A percentile compares a stretch with the other conserved stretches of the same genome.
Evolutionary conservation across 495 filamentous ascomycete genomes (phyloP).

Genomic region (Lasiosphaeriaceae sp.): DNA sequence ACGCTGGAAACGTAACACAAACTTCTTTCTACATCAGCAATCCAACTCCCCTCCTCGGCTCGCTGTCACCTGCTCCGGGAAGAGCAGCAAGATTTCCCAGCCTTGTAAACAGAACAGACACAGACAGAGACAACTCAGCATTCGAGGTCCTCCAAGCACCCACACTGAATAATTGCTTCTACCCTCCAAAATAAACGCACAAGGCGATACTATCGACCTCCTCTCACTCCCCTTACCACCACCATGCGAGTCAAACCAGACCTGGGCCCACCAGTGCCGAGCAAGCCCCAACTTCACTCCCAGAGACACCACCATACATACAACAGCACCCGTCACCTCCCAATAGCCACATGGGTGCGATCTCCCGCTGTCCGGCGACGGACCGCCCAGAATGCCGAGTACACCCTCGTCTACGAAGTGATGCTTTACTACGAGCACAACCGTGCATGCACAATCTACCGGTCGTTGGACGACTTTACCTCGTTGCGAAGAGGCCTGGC

Average conservation of each 20-base stretch:
- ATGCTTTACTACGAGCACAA: conserved; percentile 27
- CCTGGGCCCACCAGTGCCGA: conserved; percentile 6
- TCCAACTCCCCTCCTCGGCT: too few species aligned
- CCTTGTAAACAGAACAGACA: too few species aligned
- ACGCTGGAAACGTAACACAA: too few species aligned
- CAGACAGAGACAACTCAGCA: too few species aligned
- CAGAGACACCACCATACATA: conserved; percentile 27
- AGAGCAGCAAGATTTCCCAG: too few species aligned
- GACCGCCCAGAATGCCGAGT: not conserved
- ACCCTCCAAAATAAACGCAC: too few species aligned
- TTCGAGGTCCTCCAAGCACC: too few species aligned
- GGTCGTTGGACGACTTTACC: conserved; percentile 24
- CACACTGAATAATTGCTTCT: too few species aligned
- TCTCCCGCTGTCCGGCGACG: not conserved
- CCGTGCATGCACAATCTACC: conserved; percentile 31
- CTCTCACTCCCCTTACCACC: not conserved
- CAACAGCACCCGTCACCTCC: conserved; percentile 23
- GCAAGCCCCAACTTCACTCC: conserved; percentile 29
- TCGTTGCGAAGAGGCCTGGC: conserved; percentile 3
- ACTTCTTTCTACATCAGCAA: too few species aligned
- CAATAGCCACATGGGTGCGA: conserved; percentile 8
- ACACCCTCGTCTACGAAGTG: conserved; percentile 15
- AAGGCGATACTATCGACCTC: too few species aligned
- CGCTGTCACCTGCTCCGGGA: too few species aligned
- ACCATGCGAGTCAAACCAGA: conserved; percentile 14